Evolutionary conservation across 2,329 filamentous ascomycete genomes (phyloP).

Genomic region (Pseudogymnoascus sp.): DNA sequence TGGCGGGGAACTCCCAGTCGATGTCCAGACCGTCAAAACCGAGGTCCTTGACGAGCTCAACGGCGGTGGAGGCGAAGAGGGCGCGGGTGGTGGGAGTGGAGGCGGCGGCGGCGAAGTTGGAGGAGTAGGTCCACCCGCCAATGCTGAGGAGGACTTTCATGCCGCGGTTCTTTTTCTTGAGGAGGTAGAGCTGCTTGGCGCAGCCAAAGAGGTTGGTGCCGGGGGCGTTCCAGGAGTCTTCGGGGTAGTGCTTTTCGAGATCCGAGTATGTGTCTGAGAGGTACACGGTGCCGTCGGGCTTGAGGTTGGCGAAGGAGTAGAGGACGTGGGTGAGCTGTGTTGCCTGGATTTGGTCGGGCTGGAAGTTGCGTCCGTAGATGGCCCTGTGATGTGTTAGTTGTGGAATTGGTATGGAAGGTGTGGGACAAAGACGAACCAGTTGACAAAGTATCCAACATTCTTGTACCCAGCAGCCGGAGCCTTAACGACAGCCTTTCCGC

Average conservation of each 20-base stretch:
- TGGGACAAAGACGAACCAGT: neutral
- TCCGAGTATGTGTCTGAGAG: slow-evolving; percentile 56
- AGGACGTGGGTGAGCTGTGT: slow-evolving; percentile 67
- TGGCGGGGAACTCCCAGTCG: slow-evolving; percentile 20
- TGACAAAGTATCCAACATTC: neutral
- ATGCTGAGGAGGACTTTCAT: slow-evolving; percentile 74
- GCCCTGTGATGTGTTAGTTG: slow-evolving; percentile 5
- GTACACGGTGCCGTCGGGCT: slow-evolving; percentile 46
- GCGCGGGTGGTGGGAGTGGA: slow-evolving; percentile 43
- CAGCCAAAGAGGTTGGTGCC: slow-evolving; percentile 73
- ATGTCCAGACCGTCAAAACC: slow-evolving; percentile 22
- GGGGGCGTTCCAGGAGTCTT: slow-evolving; percentile 58
- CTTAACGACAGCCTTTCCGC: neutral
- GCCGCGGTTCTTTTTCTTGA: slow-evolving; percentile 70
- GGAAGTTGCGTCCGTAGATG: slow-evolving; percentile 35
- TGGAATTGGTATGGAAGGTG: neutral
- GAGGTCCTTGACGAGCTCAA: slow-evolving; percentile 16
- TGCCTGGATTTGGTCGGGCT: slow-evolving; percentile 59
- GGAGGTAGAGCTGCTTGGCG: slow-evolving; percentile 67
- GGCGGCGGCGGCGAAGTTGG: slow-evolving; percentile 61
- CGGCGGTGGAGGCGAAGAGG: slow-evolving; percentile 17
- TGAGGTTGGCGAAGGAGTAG: slow-evolving; percentile 71
- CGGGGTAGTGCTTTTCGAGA: slow-evolving; percentile 60
- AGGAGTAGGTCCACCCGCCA: slow-evolving; percentile 78
- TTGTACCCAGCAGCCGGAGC: neutral